Evolutionary conservation across 164 flowering plant species (phyloP).

Genomic region (Vitis vinifera): DNA sequence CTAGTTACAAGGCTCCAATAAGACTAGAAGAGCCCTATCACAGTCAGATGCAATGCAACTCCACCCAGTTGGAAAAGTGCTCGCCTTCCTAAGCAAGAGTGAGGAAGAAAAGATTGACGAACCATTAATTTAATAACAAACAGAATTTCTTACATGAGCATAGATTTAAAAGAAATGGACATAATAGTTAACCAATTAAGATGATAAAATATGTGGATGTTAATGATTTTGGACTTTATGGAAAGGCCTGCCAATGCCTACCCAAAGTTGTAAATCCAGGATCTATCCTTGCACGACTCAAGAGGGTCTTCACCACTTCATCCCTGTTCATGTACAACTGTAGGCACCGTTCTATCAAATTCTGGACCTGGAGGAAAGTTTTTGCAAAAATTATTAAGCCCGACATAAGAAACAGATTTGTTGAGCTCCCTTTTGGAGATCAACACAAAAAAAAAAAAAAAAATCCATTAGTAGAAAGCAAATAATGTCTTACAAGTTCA

Average conservation of each 20-base stretch:
- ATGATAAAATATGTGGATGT: too few relatives aligned
- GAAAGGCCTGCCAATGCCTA: slow-evolving; percentile 24
- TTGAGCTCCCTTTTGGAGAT: background rate
- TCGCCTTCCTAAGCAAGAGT: too few relatives aligned
- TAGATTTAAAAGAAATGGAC: too few relatives aligned
- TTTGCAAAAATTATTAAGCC: background rate
- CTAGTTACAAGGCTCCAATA: too few relatives aligned
- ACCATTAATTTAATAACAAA: too few relatives aligned
- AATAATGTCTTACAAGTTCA: slow-evolving; percentile 59
- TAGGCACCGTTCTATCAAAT: slow-evolving; percentile 88
- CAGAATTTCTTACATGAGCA: too few relatives aligned
- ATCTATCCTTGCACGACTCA: slow-evolving; percentile 88
- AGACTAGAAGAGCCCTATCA: too few relatives aligned
- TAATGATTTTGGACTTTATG: background rate
- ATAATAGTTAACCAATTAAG: too few relatives aligned
- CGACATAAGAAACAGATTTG: background rate
- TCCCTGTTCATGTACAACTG: slow-evolving; percentile 91
- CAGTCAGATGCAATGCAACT: too few relatives aligned
- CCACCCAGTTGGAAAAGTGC: too few relatives aligned
- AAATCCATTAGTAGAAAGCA: background rate
- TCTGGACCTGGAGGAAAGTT: slow-evolving; percentile 72
- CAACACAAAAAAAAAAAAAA: background rate
- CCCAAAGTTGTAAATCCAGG: slow-evolving; percentile 95
- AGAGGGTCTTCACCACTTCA: slow-evolving; percentile 88
- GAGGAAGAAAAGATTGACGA: too few relatives aligned